A percentile compares a stretch with the other conserved stretches of the same genome.
Conservation (phyloP, 768 basidiomycete species). For the Termitomyces sp. region DNA sequence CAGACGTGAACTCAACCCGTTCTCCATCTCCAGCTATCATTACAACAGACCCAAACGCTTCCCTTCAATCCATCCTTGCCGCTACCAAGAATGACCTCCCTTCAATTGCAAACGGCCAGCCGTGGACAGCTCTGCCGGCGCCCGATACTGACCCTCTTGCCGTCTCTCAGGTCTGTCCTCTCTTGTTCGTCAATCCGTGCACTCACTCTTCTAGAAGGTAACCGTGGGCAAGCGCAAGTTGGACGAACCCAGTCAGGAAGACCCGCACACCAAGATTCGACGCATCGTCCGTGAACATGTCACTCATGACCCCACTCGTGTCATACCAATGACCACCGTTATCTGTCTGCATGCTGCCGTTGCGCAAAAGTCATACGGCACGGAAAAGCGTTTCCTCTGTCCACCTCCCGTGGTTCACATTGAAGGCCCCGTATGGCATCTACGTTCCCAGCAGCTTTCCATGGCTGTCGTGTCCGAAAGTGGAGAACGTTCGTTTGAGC, state of each 20-base stretch:
- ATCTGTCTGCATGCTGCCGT: conserved; percentile 89
- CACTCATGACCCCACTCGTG: conserved; percentile 65
- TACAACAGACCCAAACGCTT: conserved; percentile 36
- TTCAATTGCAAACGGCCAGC: conserved; percentile 36
- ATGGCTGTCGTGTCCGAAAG: conserved; percentile 85
- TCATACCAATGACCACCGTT: conserved; percentile 87
- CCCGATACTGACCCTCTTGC: conserved; percentile 22
- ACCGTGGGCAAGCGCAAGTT: conserved; percentile 70
- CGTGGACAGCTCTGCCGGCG: conserved; percentile 25
- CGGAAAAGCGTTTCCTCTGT: conserved; percentile 91
- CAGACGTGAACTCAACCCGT: conserved; percentile 15
- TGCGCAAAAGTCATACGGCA: conserved; percentile 94
- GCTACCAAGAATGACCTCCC: conserved; percentile 39
- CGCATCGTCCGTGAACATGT: conserved; percentile 82
- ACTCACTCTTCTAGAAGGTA: conserved; percentile 17
- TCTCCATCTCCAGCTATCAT: conserved; percentile 21
- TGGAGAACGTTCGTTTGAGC: conserved; percentile 79
- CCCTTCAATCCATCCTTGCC: conserved; percentile 46
- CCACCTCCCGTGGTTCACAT: conserved; percentile 93
- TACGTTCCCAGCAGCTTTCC: conserved; percentile 73
- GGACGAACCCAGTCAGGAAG: conserved; percentile 58
- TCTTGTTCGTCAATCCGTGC: conserved; percentile 3
- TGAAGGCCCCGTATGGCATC: conserved; percentile 82
- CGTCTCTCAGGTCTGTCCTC: conserved; percentile 32
- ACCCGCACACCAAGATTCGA: conserved; percentile 73